Base-by-base conservation (phyloP, 768 basidiomycete species). In the Psilocybe sp. region DNA sequence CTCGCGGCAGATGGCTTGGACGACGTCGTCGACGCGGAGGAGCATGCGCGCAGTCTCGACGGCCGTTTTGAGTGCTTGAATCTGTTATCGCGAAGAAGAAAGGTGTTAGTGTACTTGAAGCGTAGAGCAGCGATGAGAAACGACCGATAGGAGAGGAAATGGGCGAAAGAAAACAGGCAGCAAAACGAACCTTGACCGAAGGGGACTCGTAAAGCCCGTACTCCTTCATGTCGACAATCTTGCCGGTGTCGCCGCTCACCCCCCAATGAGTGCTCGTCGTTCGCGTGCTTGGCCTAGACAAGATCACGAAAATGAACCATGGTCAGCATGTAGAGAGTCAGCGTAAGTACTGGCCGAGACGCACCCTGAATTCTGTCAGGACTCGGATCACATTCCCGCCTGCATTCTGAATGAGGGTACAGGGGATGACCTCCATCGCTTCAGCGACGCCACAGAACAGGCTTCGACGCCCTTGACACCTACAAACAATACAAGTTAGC, bases 151-250 rank as follows among this genome's bases (percentile, higher is more conserved):
- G n/a, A n/a, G n/a, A n/a, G n/a, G n/a, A n/a, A n/a, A n/a, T n/a
- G n/a, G n/a, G n/a, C n/a, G n/a, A n/a, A n/a, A n/a, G n/a, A n/a
- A n/a, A n/a, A n/a, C n/a, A n/a, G n/a, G n/a, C n/a, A n/a, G n/a
- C n/a, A n/a, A 87, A n/a, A 51, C 64, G 18, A 51, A 86, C 84
- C 78, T 98, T 98, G 64, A 99, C 96, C 57, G 92, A 93, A 4
- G 96, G 94, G 33, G 89, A 92, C 72, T 99, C 97, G 57, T 92
- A 92, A 52, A 99, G 71, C 1, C 94, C 94, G 66, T 98, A 97
- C 40, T 74, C 70, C 65, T 92, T 94, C 96, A 98, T 98, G 65
- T 98, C 92, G 37, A 89, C 89, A 35, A 94, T 85, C 70, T 95
- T 96, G 19, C 97, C 97, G 5, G 89, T 95, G 61, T 98, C 90